A percentile compares a stretch with the other conserved stretches of the same genome.
phyloP scores from a whole-genome alignment of 2,329 filamentous ascomycete genomes.

The Pleoardoris graminearum region DNA sequence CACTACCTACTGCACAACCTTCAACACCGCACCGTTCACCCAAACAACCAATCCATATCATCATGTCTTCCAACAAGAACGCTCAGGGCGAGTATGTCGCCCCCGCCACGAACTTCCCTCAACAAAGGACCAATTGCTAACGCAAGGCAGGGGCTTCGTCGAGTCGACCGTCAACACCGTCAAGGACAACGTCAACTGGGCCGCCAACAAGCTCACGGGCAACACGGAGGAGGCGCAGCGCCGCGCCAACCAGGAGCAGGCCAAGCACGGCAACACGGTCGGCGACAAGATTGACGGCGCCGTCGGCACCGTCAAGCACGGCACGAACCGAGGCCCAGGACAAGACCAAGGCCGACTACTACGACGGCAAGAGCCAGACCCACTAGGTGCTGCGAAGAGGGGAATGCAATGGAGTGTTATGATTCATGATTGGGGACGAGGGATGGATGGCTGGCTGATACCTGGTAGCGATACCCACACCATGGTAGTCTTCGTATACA shows the following conservation, averaged over 20 bases:
- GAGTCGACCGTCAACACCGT: constrained; percentile 6
- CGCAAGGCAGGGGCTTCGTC: neutral
- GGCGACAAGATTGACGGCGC: constrained; percentile 5
- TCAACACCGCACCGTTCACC: neutral
- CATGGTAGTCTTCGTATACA: too few species aligned
- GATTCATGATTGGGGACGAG: neutral
- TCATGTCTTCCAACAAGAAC: constrained; percentile 6
- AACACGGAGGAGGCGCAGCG: constrained; percentile 6
- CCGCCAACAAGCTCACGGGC: constrained; percentile 5
- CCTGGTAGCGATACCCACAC: neutral
- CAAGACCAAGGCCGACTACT: constrained; percentile 6
- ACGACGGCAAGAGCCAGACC: constrained; percentile 6
- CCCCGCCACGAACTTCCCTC: neutral
- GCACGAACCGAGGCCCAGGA: constrained; percentile 4
- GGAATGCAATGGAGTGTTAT: neutral
- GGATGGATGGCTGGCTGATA: neutral
- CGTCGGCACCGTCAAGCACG: constrained; percentile 4
- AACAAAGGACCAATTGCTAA: neutral
- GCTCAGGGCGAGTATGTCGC: constrained; percentile 3
- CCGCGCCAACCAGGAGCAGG: constrained; percentile 5
- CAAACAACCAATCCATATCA: neutral
- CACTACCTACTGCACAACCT: neutral
- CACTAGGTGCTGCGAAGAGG: neutral
- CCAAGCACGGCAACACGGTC: constrained; percentile 5
- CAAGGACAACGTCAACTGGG: constrained; percentile 8